phyloP scores from a whole-genome alignment of 108 stramenopile species.

The Fragilaria radians region DNA sequence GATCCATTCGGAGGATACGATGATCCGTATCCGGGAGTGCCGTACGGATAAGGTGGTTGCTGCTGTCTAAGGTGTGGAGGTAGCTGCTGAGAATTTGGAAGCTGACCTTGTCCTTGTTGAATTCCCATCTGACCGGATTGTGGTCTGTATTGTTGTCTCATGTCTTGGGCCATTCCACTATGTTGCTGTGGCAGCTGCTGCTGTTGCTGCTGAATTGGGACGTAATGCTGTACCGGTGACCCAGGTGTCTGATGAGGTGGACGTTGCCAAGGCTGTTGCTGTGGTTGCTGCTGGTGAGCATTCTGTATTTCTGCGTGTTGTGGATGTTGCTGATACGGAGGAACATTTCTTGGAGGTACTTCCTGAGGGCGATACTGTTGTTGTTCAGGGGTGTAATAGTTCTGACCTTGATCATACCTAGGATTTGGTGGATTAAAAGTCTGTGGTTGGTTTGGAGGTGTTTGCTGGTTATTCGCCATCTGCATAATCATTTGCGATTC shows the following conservation, averaged over 20 bases:
- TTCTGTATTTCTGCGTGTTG: neutral
- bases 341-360: neutral
- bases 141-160: conserved; percentile 2
- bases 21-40: conserved; percentile 4
- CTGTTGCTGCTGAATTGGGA: conserved; percentile 10
- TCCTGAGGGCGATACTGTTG: neutral
- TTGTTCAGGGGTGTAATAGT: no score
- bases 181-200: conserved; percentile 6
- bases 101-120: neutral
- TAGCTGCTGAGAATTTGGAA: neutral
- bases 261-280: conserved; percentile 1
- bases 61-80: conserved; percentile 2
- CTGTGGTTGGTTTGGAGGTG: conserved; percentile 8
- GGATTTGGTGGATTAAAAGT: no score
- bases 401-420: no score
- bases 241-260: conserved; percentile 4
- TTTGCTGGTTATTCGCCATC: conserved; percentile 1
- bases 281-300: neutral
- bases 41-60: conserved; percentile 11
- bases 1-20: neutral
- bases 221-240: conserved; percentile 6
- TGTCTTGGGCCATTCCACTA: neutral
- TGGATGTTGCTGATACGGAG: neutral
- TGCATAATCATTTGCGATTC: no score
- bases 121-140: conserved; percentile 1